Evolutionary conservation across 2,329 filamentous ascomycete genomes (phyloP), one percentile per base, ranked within the genome.

Genomic region (Madurella mycetomatis): DNA sequence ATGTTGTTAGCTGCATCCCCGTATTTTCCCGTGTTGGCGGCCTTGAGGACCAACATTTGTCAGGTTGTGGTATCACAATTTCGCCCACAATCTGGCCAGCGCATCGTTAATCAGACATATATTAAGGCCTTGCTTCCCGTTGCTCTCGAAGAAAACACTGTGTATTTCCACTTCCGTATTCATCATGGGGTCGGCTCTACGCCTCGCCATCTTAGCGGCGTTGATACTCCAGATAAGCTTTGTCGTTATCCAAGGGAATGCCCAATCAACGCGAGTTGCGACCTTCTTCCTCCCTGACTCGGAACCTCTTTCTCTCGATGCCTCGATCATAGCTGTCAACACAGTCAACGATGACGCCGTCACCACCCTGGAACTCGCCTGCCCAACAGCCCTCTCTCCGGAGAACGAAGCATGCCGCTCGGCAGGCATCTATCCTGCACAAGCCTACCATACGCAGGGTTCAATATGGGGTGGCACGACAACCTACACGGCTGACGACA

Each of bases 351-450:
- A 15, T 17, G n/a, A 30, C 16, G 5, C 18, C 3, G 53, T 56
- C 41, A 54, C 51, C 5, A 51, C 43, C 2, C 16, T 56, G 2
- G 5, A 49, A 17, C 45, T 60, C 2, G 53, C 48, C n/a, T 61
- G 59, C 45, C 57, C 55, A 9, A 56, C 53, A 9, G 53, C 48
- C 1, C 19, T 19, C 1, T 59, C 55, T 1, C 59, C 57, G 0
- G 54, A 56, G 13, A 59, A 58, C 49, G 57, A 61, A 45, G 59
- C 57, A 15, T 61, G 59, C 40, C 59, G 57, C 19, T 30, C 55
- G 5, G 54, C 54, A 2, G 51, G 51, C 42, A 56, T 61, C 53
- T 61, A 61, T 42, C 57, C 59, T 1, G 57, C 52, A 9, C 42
- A 61, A 17, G 49, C 58, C 30, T 57, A 57, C 50, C 59, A 61